These are phyloP conservation scores for Aureobasidium uvarum DNA, from an alignment of 2,329 filamentous ascomycete species.

Conservation along the genomic window DNA sequence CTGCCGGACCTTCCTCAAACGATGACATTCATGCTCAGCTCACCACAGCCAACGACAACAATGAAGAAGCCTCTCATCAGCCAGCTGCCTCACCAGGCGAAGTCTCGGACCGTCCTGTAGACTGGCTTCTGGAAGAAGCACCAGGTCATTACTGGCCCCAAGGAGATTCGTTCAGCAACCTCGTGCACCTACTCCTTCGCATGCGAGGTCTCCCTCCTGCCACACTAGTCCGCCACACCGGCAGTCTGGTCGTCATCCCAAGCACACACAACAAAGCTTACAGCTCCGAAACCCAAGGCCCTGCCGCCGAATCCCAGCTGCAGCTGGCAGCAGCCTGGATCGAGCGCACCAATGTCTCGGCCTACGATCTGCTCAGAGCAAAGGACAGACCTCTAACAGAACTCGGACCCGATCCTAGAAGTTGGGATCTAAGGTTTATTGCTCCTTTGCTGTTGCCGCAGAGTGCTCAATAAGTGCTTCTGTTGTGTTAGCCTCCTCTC, in stretches of 20 bases:
- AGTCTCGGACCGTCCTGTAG: constrained; percentile 26
- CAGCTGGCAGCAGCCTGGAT: constrained; percentile 23
- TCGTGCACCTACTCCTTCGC: constrained; percentile 57
- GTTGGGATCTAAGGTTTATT: constrained; percentile 25
- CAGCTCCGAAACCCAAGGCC: constrained; percentile 6
- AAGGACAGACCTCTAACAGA: constrained; percentile 14
- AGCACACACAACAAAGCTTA: constrained; percentile 25
- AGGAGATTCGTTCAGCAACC: constrained; percentile 58
- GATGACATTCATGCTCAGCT: constrained; percentile 15
- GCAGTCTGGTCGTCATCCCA: constrained; percentile 35
- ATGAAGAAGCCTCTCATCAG: constrained; percentile 1
- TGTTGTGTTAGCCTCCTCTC: neutral
- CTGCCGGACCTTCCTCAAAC: neutral
- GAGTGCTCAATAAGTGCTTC: neutral
- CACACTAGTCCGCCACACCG: constrained; percentile 38
- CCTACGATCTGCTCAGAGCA: neutral
- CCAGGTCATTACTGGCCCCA: constrained; percentile 55
- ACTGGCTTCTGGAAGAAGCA: constrained; percentile 56
- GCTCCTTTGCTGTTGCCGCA: constrained; percentile 23
- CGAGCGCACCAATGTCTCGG: constrained; percentile 12
- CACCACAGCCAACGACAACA: constrained; percentile 1
- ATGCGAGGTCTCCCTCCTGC: constrained; percentile 54
- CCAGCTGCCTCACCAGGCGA: constrained; percentile 5
- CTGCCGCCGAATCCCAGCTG: constrained; percentile 14
- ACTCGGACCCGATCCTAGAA: constrained; percentile 4